Evolutionary conservation across 2,329 filamentous ascomycete species (phyloP), one percentile per base, ranked within the genome.

Genomic region (Paracorniculantispora psalliotae): DNA sequence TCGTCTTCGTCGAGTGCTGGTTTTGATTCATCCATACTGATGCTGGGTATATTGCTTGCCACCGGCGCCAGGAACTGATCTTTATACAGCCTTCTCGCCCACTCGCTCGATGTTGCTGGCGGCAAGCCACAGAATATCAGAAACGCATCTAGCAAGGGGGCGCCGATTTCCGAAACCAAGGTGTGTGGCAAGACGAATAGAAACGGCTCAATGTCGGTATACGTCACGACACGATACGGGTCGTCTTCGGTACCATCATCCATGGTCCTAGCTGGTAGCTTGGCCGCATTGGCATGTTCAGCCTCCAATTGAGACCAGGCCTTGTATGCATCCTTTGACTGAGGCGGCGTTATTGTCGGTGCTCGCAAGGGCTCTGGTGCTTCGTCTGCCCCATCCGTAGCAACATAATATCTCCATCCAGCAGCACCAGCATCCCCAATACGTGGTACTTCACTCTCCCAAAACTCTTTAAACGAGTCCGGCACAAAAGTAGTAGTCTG

Each of bases 401-500:
- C 67, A 15, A 75, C 71, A 63, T 79, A 86, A n/a, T 75, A 67
- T 2, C 67, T 69, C 92, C 92, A 97, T 1, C 92, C 91, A 61
- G 79, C 77, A 2, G 91, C 87, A 2, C 77, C 79, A 1, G 73
- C 67, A 65, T 97, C 93, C 10, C 93, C 93, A 57, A 96, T 81
- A 6, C 93, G 83, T 0, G 89, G 78, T 0, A 85, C 80, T 68
- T 97, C 93, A 59, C 86, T 90, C 61, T 96, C 91, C 94, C 94
- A 97, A 63, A 94, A 96, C 2, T 86, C 80, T 50, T 82, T 77
- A 62, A 96, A 89, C 0, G 68, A 67, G 2, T 72, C 68, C 12
- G 78, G 43, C 0, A 63, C 60, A n/a, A 63, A 64, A 12, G 2
- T n/a, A 4, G 12, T 65, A 63, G 43, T 67, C 49, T n/a, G n/a